Conservation (phyloP, 2,329 filamentous ascomycete genomes). For the Verruconis gallopava region DNA sequence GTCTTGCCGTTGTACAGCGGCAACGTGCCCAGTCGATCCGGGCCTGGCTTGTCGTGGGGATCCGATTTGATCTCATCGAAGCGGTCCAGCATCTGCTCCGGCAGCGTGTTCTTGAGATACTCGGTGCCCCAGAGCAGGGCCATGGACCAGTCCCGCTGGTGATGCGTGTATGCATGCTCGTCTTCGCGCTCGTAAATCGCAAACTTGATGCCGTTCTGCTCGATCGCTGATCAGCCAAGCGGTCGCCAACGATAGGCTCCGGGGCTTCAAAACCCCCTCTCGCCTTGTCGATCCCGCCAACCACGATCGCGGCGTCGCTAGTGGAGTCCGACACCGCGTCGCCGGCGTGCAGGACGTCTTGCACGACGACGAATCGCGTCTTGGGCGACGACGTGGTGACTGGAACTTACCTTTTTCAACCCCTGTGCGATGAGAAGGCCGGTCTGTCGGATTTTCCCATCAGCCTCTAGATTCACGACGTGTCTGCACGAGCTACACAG, state of each 20-base stretch:
- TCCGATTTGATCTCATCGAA: slow-evolving; percentile 8
- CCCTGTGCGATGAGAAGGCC: slow-evolving; percentile 13
- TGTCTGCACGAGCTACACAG: too few species aligned
- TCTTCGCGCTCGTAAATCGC: slow-evolving; percentile 12
- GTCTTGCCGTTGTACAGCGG: slow-evolving; percentile 14
- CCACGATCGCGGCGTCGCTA: neutral
- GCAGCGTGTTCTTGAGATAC: slow-evolving; percentile 10
- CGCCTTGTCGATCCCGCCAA: too few species aligned
- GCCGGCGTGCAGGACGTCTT: too few species aligned
- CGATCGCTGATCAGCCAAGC: too few species aligned
- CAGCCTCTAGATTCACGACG: too few species aligned
- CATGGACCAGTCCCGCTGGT: slow-evolving; percentile 14
- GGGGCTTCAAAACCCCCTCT: too few species aligned
- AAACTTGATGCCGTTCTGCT: slow-evolving; percentile 12
- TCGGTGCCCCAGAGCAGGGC: slow-evolving; percentile 13
- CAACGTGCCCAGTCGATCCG: neutral
- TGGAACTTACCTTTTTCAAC: slow-evolving; percentile 11
- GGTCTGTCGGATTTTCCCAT: too few species aligned
- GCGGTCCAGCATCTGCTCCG: slow-evolving; percentile 8
- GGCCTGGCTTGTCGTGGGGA: slow-evolving; percentile 1
- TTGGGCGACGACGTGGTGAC: too few species aligned
- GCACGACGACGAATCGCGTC: too few species aligned
- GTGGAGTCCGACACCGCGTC: neutral
- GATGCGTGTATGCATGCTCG: slow-evolving; percentile 4
- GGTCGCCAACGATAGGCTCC: too few species aligned